Base-by-base conservation (phyloP, 202 grass and related monocot species). In the Musa balbisiana region DNA sequence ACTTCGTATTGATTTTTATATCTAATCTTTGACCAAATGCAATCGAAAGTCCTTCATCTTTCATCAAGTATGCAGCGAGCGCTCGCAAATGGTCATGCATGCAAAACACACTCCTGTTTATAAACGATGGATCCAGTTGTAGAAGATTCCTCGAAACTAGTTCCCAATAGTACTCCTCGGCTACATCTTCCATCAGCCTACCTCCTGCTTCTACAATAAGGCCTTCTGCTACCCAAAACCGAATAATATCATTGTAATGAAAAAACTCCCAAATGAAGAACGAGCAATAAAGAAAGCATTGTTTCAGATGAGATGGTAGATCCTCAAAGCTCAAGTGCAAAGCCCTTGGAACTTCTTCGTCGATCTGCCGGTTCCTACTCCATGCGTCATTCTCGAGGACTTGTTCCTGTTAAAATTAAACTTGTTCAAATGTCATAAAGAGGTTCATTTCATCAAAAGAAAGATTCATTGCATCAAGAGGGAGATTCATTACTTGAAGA, bases 191-290 rank as follows among this genome's bases (percentile, higher is more conserved):
- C 29, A 82, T 65, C 49, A 70, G 74, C 15, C 3, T 79, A 70
- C 82, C 69, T 3, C 62, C 73, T 51, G 55, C 76, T 43, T 78
- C 64, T 55, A 64, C 77, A 58, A 97, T 82, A 53, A 93, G 65
- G 3, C 93, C 90, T 88, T 97, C 93, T 19, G 88, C 93, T 62
- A 97, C 82, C 93, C 93, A 97, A 69, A 80, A 87, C 10, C 84
- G 82, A 51, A 93, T 78, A 71, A 97, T 80, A 50, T 87, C 86
- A 75, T 89, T 86, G 17, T 50, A 75, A 59, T 71, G 74, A 49
- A 97, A 87, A 56, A 62, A 73, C 67, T 92, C 83, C 76, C 83
- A 77, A 25, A 84, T 83, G 73, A 90, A 90, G 69, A 92, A 72
- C 20, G 92, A 87, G 62, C 84, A 93, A 72, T 87, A 86, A 26